These are phyloP conservation scores for Sonneratia caseolaris DNA, from an alignment of 345 rosid genomes.

Conservation along the genomic window DNA sequence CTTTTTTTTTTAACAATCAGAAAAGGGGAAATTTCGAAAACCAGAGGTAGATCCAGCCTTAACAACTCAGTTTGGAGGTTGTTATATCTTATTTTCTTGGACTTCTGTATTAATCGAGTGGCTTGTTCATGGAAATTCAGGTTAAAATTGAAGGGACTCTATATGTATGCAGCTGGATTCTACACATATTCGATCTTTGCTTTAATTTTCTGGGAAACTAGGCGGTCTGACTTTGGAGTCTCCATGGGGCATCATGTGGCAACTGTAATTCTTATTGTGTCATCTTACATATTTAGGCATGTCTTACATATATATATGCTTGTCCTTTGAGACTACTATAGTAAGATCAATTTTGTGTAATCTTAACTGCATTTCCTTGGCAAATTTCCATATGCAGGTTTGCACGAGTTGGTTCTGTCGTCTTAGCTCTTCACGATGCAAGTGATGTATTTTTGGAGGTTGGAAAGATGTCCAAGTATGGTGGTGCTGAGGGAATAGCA, in stretches of 20 bases:
- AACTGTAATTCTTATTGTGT: slow-evolving; percentile 60
- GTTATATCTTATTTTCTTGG: too few species aligned
- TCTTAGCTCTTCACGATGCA: slow-evolving; percentile 92
- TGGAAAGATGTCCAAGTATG: slow-evolving; percentile 92
- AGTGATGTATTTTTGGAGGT: slow-evolving; percentile 89
- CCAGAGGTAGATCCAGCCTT: not conserved
- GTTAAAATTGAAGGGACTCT: slow-evolving; percentile 72
- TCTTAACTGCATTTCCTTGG: too few species aligned
- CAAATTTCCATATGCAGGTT: slow-evolving; percentile 41
- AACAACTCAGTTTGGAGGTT: not conserved
- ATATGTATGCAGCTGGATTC: slow-evolving; percentile 93
- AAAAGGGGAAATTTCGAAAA: not conserved
- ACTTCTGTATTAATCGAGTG: not conserved
- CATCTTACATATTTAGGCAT: slow-evolving; percentile 81
- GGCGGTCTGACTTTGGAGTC: slow-evolving; percentile 97
- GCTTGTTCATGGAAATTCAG: slow-evolving; percentile 28
- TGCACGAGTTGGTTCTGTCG: slow-evolving; percentile 82
- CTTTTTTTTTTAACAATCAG: not conserved
- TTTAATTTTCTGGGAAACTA: slow-evolving; percentile 94
- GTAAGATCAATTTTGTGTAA: too few species aligned
- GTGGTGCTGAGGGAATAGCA: slow-evolving; percentile 74
- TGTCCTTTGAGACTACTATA: not conserved
- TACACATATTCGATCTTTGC: slow-evolving; percentile 95
- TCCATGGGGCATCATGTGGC: slow-evolving; percentile 97
- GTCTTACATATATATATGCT: not conserved